Evolutionary conservation across 257 asterid species (phyloP).

Genomic region (Fraxinus cuspidata): DNA sequence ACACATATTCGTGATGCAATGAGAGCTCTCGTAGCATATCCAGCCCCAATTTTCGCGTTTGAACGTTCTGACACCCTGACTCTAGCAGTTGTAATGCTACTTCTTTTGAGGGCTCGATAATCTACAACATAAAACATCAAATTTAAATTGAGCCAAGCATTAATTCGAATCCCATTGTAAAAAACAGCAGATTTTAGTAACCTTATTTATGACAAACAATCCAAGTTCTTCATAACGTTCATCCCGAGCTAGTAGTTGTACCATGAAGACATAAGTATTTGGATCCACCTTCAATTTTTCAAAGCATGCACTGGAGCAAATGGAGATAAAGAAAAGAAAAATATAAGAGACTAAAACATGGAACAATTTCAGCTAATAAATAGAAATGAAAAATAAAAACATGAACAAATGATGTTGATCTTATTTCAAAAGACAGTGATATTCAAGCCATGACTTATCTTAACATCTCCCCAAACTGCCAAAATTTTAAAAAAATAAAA

Average conservation of each 20-base stretch:
- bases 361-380: slow-evolving; percentile 21
- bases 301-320: slow-evolving; percentile 63
- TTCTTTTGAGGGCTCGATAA: slow-evolving; percentile 90
- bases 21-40: slow-evolving; percentile 82
- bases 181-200: slow-evolving; percentile 19
- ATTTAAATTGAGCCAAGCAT: slow-evolving; percentile 11
- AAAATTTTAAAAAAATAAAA: not conserved
- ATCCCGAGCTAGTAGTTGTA: slow-evolving; percentile 81
- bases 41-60: slow-evolving; percentile 76
- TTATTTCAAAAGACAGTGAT: not conserved
- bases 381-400: slow-evolving; percentile 15
- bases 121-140: slow-evolving; percentile 49
- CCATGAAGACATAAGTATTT: slow-evolving; percentile 65
- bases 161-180: not conserved
- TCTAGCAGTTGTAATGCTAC: slow-evolving; percentile 87
- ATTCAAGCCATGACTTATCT: slow-evolving; percentile 11
- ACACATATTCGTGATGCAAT: slow-evolving; percentile 77
- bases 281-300: slow-evolving; percentile 76
- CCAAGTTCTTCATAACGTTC: slow-evolving; percentile 80
- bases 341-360: slow-evolving; percentile 16
- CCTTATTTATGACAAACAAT: slow-evolving; percentile 77
- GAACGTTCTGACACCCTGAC: slow-evolving; percentile 69
- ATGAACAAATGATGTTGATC: not conserved
- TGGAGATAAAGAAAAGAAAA: slow-evolving; percentile 23
- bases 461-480: slow-evolving; percentile 14